Percentiles rank a stretch among this genome's conserved stretches.
phyloP scores from a whole-genome alignment of 2,329 filamentous ascomycete species.

The Ilyonectria robusta region DNA sequence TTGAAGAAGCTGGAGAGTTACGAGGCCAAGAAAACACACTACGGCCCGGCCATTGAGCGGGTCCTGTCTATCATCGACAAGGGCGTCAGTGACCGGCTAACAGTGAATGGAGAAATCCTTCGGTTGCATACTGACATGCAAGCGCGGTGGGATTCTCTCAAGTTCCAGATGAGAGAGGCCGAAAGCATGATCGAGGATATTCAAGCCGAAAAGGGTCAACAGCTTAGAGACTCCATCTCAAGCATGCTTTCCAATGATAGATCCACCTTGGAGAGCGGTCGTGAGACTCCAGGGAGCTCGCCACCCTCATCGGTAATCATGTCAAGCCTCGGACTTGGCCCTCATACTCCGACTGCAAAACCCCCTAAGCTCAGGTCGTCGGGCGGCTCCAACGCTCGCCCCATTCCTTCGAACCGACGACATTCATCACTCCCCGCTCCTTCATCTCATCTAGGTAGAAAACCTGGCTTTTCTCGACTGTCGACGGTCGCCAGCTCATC shows the following conservation, averaged over 20 bases:
- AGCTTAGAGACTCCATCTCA: constrained; percentile 91
- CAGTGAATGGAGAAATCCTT: constrained; percentile 95
- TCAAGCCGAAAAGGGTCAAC: constrained; percentile 75
- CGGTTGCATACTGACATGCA: constrained; percentile 89
- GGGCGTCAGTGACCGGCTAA: constrained; percentile 94
- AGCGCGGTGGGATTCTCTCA: constrained; percentile 83
- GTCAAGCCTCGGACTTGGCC: constrained; percentile 67
- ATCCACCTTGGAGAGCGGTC: constrained; percentile 77
- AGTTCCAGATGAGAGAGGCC: constrained; percentile 82
- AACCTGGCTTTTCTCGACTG: constrained; percentile 58
- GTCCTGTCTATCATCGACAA: constrained; percentile 94
- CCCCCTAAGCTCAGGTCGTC: constrained; percentile 63
- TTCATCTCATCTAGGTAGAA: constrained; percentile 57
- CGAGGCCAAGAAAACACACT: constrained; percentile 94
- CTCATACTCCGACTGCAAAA: constrained; percentile 60
- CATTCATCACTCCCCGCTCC: constrained; percentile 65
- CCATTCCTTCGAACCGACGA: constrained; percentile 62
- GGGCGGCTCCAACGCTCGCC: constrained; percentile 61
- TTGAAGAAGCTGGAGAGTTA: constrained; percentile 92
- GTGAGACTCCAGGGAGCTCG: constrained; percentile 80
- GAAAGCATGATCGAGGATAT: constrained; percentile 83
- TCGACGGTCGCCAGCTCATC: constrained; percentile 65
- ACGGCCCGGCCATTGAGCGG: constrained; percentile 91
- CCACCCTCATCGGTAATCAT: constrained; percentile 74
- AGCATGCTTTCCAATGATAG: constrained; percentile 90